Conservation (phyloP, 2,329 filamentous ascomycete species). For the Arthroderma uncinatum region DNA sequence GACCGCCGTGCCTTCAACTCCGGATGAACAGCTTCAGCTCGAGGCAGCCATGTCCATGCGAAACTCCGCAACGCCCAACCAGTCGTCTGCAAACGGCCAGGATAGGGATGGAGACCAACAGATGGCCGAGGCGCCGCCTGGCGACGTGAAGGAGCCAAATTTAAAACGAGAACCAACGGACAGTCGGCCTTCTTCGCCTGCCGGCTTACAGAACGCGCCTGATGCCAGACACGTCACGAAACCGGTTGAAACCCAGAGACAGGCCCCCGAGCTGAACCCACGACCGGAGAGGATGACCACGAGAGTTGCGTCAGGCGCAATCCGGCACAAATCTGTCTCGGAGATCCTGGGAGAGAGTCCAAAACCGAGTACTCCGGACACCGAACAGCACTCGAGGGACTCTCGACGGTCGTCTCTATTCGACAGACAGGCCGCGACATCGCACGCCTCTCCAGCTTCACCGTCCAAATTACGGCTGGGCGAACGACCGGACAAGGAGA, state of each 20-base stretch:
- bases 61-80: slow-evolving; percentile 8
- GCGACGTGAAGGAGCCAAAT: neutral
- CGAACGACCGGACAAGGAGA: slow-evolving; percentile 45
- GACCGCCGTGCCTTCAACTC: slow-evolving; percentile 35
- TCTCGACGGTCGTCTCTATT: slow-evolving; percentile 9
- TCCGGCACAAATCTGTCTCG: slow-evolving; percentile 60
- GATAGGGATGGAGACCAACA: neutral
- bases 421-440: slow-evolving; percentile 16
- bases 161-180: neutral
- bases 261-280: slow-evolving; percentile 18
- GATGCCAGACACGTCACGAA: neutral
- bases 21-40: slow-evolving; percentile 48
- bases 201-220: neutral
- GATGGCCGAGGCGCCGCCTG: neutral
- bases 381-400: slow-evolving; percentile 24
- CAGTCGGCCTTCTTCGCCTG: neutral
- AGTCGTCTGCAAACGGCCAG: neutral
- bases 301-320: slow-evolving; percentile 57
- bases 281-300: slow-evolving; percentile 52
- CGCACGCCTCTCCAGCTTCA: slow-evolving; percentile 26
- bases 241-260: neutral
- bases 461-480: neutral
- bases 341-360: slow-evolving; percentile 57
- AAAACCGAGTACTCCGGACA: slow-evolving; percentile 22
- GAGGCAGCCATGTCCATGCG: slow-evolving; percentile 42